A percentile compares a stretch with the other conserved stretches of the same genome.
Evolutionary conservation across 176 grass and related monocot genomes (phyloP).

Genomic region (Rhynchospora tenuis): DNA sequence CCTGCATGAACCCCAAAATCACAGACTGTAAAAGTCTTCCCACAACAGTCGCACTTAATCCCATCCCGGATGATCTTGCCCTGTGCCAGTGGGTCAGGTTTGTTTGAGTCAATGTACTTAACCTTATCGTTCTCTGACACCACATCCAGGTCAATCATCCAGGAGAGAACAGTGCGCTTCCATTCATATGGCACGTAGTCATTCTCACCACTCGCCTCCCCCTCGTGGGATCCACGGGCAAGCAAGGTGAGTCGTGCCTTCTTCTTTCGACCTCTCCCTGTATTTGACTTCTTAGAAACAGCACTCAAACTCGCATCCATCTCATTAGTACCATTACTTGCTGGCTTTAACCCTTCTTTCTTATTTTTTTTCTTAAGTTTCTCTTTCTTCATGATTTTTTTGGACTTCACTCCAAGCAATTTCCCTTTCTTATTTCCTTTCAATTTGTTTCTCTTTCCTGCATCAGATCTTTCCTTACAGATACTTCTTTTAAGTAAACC

Average conservation of each 20-base stretch:
- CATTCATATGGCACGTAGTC: conserved; percentile 66
- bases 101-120: conserved; percentile 66
- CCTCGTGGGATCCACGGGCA: conserved; percentile 61
- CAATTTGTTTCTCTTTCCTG: conserved; percentile 33
- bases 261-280: conserved; percentile 48
- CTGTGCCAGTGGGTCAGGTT: conserved; percentile 51
- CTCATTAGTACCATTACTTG: neutral
- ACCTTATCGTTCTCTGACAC: conserved; percentile 49
- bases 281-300: neutral
- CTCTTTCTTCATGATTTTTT: conserved; percentile 7
- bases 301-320: neutral
- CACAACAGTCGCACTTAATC: conserved; percentile 77
- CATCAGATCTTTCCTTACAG: conserved; percentile 39
- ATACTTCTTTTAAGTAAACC: conserved; percentile 61
- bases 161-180: conserved; percentile 83
- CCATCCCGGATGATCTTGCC: conserved; percentile 66
- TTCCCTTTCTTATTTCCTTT: conserved; percentile 43
- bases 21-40: conserved; percentile 44
- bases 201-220: conserved; percentile 39
- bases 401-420: conserved; percentile 1
- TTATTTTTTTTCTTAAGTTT: conserved; percentile 10
- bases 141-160: conserved; percentile 88
- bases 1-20: conserved; percentile 74
- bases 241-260: conserved; percentile 60
- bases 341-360: neutral